Conservation (phyloP, 2,329 filamentous ascomycete species). For the Achaetomium macrosporum region DNA sequence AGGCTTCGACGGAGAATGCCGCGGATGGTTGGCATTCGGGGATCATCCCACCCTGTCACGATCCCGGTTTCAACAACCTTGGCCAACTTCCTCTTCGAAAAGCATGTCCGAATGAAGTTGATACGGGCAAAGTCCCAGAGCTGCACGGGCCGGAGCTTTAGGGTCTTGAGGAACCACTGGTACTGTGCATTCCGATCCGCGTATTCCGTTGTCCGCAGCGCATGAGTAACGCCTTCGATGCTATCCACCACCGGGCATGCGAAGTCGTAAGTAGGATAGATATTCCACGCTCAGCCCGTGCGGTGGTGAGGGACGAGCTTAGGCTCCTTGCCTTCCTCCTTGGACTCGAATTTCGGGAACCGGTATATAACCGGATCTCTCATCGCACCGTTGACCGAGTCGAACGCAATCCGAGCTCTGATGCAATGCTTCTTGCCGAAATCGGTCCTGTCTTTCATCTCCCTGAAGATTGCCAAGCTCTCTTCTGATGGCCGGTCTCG, state of each 20-base stretch:
- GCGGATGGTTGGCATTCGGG: conserved; percentile 3
- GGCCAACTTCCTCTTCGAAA: conserved; percentile 6
- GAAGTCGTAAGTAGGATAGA: conserved; percentile 8
- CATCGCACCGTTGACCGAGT: conserved; percentile 5
- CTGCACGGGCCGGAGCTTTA: background rate
- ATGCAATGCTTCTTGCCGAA: conserved; percentile 5
- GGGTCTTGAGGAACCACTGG: conserved; percentile 1
- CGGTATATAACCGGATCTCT: conserved; percentile 2
- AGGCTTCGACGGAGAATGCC: conserved; percentile 54
- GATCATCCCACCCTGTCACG: conserved; percentile 8
- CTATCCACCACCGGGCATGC: conserved; percentile 6
- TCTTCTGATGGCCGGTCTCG: background rate
- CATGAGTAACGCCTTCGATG: conserved; percentile 7
- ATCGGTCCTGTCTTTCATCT: conserved; percentile 6
- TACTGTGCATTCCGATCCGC: conserved; percentile 7
- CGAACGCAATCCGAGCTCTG: conserved; percentile 2
- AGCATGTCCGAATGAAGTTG: conserved; percentile 6
- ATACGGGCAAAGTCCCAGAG: conserved; percentile 10
- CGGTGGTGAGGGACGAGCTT: background rate
- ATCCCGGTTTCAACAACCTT: conserved; percentile 3
- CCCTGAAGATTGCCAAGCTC: conserved; percentile 5
- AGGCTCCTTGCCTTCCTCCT: background rate
- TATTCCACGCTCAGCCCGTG: conserved; percentile 1
- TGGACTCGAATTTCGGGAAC: background rate
- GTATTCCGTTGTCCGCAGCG: conserved; percentile 5